Percentiles rank a stretch among this genome's conserved stretches.
Evolutionary conservation across 352 stramenopile genomes (phyloP).

Genomic region (Pythium aristosporum): DNA sequence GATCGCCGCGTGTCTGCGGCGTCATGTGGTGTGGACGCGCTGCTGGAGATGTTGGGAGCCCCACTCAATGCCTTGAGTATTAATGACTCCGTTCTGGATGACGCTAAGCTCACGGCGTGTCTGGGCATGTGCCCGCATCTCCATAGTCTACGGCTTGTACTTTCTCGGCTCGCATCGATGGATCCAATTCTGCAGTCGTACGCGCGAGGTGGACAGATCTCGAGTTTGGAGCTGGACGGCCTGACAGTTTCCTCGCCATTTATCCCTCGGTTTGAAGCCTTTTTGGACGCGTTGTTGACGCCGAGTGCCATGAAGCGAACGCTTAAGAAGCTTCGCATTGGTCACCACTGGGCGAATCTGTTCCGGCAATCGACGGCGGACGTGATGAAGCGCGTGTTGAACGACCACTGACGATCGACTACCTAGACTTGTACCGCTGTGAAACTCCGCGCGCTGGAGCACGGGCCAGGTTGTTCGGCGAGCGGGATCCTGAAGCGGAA

Average conservation of each 20-base stretch:
- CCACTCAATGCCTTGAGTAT: not conserved
- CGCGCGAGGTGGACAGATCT: not conserved
- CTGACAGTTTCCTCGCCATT: not conserved
- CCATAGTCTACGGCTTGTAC: not conserved
- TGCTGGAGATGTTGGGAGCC: not conserved
- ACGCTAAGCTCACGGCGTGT: not conserved
- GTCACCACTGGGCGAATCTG: not conserved
- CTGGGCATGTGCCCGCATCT: not conserved
- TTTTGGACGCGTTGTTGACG: not conserved
- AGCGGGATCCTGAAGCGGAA: too few relatives aligned
- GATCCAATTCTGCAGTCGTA: conserved; percentile 2
- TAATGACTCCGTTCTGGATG: not conserved
- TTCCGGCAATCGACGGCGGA: not conserved
- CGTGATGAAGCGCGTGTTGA: not conserved
- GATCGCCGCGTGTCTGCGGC: not conserved
- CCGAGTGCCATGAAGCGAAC: not conserved
- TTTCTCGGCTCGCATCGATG: not conserved
- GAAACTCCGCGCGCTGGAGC: not conserved
- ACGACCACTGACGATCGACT: conserved; percentile 1
- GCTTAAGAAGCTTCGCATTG: not conserved
- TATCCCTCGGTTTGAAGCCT: not conserved
- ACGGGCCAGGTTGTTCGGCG: not conserved
- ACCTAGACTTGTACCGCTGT: not conserved
- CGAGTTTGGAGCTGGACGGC: not conserved
- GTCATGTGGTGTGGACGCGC: not conserved